Evolutionary conservation across 495 filamentous ascomycete genomes (phyloP).

Genomic region (Friedmanniomyces simplex): DNA sequence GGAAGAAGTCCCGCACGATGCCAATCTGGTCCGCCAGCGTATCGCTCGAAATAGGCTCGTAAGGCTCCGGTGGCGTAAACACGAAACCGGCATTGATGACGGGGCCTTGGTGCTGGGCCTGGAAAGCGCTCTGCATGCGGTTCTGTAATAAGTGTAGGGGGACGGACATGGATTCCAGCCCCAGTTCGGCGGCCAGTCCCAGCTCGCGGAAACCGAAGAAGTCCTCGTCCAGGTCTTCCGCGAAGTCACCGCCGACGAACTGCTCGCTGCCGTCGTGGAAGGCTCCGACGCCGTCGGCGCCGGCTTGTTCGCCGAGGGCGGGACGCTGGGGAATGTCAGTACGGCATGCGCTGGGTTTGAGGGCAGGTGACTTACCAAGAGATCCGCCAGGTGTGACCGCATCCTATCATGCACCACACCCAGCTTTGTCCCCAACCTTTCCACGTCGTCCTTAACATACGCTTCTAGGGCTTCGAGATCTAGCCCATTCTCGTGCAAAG

Average conservation of each 20-base stretch:
- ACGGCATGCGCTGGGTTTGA: neutral
- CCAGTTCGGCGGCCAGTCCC: constrained; percentile 82
- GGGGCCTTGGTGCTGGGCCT: constrained; percentile 59
- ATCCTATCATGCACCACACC: constrained; percentile 82
- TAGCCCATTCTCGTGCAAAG: constrained; percentile 67
- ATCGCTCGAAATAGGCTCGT: constrained; percentile 70
- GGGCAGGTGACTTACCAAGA: constrained; percentile 39
- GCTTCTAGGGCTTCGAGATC: constrained; percentile 72
- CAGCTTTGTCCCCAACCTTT: constrained; percentile 76
- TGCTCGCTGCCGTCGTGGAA: constrained; percentile 97
- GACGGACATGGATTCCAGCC: constrained; percentile 73
- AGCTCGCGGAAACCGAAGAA: constrained; percentile 98
- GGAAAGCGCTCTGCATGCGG: constrained; percentile 69
- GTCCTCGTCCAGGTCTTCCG: constrained; percentile 93
- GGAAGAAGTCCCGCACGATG: constrained; percentile 80
- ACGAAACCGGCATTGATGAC: constrained; percentile 44
- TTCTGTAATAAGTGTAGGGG: constrained; percentile 91
- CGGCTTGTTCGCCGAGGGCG: constrained; percentile 60
- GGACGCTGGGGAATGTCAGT: constrained; percentile 45
- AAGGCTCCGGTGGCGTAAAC: constrained; percentile 59
- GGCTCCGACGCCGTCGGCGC: constrained; percentile 74
- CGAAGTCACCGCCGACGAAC: constrained; percentile 93
- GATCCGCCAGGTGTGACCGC: constrained; percentile 77
- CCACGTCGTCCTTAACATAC: constrained; percentile 90
- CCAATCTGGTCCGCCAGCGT: constrained; percentile 71